Conservation (phyloP, 257 asterid species). For the Nicotiana tabacum region DNA sequence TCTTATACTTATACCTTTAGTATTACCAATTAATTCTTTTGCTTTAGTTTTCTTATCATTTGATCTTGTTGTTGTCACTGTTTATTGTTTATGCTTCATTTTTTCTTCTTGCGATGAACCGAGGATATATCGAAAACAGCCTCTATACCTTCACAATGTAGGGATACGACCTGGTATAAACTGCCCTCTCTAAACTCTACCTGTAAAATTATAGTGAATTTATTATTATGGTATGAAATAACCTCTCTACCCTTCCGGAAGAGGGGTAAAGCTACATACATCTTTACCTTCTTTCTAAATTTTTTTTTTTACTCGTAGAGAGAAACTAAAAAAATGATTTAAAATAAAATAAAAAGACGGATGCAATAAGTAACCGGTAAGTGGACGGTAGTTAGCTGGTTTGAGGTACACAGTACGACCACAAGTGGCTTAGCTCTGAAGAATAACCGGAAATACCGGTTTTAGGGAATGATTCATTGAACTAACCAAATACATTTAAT, state of each 20-base stretch:
- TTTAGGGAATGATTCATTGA: constrained; percentile 17
- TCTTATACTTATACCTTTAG: too few relatives aligned
- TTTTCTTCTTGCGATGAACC: accelerated
- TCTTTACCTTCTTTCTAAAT: background rate
- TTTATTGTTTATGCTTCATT: too few relatives aligned
- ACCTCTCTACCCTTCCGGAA: accelerated
- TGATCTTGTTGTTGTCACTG: too few relatives aligned
- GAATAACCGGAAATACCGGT: constrained; percentile 7
- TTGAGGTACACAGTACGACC: background rate
- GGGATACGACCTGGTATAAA: too few relatives aligned
- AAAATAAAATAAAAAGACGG: background rate
- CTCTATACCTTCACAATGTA: too few relatives aligned
- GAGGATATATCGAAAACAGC: too few relatives aligned
- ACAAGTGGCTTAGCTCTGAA: constrained; percentile 11
- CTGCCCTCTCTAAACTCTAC: accelerated
- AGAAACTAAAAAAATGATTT: background rate
- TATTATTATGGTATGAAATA: too few relatives aligned
- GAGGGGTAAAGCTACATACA: too few relatives aligned
- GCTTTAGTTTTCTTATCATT: too few relatives aligned
- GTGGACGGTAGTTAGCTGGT: background rate
- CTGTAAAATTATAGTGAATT: too few relatives aligned
- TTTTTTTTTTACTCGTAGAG: too few relatives aligned
- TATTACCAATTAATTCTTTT: too few relatives aligned
- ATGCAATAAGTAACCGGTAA: background rate
- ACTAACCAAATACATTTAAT: constrained; percentile 17